Conservation (phyloP, 2,329 filamentous ascomycete species). For the Macrophomina pseudophaseolina region DNA sequence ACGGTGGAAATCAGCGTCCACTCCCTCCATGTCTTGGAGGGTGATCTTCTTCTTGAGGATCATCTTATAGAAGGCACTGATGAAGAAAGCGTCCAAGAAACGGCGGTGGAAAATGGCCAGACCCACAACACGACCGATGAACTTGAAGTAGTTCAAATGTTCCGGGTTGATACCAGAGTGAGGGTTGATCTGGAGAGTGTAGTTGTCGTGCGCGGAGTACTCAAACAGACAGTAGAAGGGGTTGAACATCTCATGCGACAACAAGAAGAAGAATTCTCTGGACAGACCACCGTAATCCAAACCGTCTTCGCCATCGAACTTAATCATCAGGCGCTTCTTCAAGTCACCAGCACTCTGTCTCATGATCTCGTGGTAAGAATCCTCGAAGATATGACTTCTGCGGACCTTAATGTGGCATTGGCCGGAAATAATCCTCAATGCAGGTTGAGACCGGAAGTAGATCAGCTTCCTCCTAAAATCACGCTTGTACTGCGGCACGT, state of each 20-base stretch:
- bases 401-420: constrained; percentile 99
- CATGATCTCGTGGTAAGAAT: constrained; percentile 98
- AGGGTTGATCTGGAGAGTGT: constrained; percentile 98
- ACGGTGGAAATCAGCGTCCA: constrained; percentile 96
- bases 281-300: constrained; percentile 97
- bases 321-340: constrained; percentile 99
- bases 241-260: constrained; percentile 99
- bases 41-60: constrained; percentile 90
- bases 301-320: constrained; percentile 98
- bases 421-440: constrained; percentile 90
- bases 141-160: constrained; percentile 99
- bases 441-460: constrained; percentile 98
- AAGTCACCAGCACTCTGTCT: constrained; percentile 92
- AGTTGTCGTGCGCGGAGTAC: constrained; percentile 99
- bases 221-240: constrained; percentile 99
- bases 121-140: constrained; percentile 96
- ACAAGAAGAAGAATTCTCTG: constrained; percentile 98
- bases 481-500: constrained; percentile 98
- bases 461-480: constrained; percentile 98
- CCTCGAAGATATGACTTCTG: constrained; percentile 96
- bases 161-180: constrained; percentile 99
- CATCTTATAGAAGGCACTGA: constrained; percentile 99
- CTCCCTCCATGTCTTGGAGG: constrained; percentile 96
- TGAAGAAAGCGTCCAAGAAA: constrained; percentile 98
- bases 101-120: constrained; percentile 97